Base-by-base conservation (phyloP, 768 basidiomycete species). In the Russula lepida region DNA sequence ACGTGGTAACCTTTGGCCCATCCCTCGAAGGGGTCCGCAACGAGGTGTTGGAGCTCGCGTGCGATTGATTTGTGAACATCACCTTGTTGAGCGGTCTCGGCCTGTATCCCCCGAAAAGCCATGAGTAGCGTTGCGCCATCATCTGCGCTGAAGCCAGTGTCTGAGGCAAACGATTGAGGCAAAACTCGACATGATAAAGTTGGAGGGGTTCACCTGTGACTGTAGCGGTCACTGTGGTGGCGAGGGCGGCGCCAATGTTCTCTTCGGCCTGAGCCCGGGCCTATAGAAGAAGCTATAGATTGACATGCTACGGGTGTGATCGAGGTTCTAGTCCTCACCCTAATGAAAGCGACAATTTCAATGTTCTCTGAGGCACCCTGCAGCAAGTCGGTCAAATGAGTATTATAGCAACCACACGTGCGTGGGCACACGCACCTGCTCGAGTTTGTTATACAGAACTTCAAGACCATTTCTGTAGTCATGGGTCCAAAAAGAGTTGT, bases 401-500 rank as follows among this genome's bases (percentile, higher is more conserved):
- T n/a, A 30, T 35, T n/a, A 59, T 44, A 33, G 27, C 12, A 47
- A 21, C 8, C 1, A 55, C 32, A 64, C 19, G 64, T 44, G 50
- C 55, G 43, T 39, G 52, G 35, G 35, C 8, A 47, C 15, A 68
- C 77, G 52, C 63, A 86, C 91, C 80, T 90, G 87, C 67, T 92
- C 86, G 27, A 93, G 82, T 72, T 89, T 86, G 47, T 69, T 72
- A 70, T 83, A 92, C 33, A 93, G 74, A 25, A 88, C 81, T 64
- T 95, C 84, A 30, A 97, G 79, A 35, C 93, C 94, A 61, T 76
- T 82, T 48, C 90, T 79, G 70, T 92, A 94, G 76, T 94, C 92
- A 71, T 91, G 87, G 17, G 92, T 83, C 94, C 94, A 97, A 77
- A 97, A 97, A 32, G 92, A 94, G 72, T 95, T 95, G 58, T 80